Base-by-base conservation (phyloP, 2,329 filamentous ascomycete genomes). In the Diplocarpon mali region DNA sequence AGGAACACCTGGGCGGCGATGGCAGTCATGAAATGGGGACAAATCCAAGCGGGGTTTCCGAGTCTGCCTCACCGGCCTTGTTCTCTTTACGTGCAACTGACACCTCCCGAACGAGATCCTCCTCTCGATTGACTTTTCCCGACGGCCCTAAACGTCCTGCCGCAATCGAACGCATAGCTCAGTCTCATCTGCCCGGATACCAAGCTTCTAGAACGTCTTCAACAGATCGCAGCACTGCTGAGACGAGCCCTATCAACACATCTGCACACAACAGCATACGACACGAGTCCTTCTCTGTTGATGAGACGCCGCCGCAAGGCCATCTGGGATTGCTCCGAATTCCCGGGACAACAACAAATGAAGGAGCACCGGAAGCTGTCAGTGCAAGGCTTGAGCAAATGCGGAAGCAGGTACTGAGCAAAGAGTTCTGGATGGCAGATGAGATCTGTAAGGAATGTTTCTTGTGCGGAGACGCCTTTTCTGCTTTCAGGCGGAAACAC, bases 361-460 rank as follows among this genome's bases (percentile, higher is more conserved):
- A 78, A 54, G 73, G 73, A 2, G 72, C 71, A 5, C 71, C 73
- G 2, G 76, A 77, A 47, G 68, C 70, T 39, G 76, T 80, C 46
- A 80, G 69, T 55, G 72, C 75, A 8, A 72, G 75, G 44, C 66
- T 83, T 6, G 77, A 78, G 40, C 81, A 84, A 54, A 83, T 95
- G 70, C 79, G 83, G 50, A 85, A 86, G 57, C 88, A 90, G 59
- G 81, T 98, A 7, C 68, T 96, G 37, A 94, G 85, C 62, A 92
- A 89, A 59, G 89, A 96, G 55, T 96, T 95, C 57, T 96, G 90
- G 92, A 98, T 98, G 92, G 85, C 88, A 48, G 92, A 98, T 61
- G 92, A 96, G 60, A 95, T 93, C 51, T 93, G 90, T 48, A 96
- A 94, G 61, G 90, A 95, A 57, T 98, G 92, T 60, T 98, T 95